A percentile compares a stretch with the other conserved stretches of the same genome.
These are phyloP conservation scores for Lentinula edodes DNA, from an alignment of 768 basidiomycete genomes.

Conservation along the genomic window DNA sequence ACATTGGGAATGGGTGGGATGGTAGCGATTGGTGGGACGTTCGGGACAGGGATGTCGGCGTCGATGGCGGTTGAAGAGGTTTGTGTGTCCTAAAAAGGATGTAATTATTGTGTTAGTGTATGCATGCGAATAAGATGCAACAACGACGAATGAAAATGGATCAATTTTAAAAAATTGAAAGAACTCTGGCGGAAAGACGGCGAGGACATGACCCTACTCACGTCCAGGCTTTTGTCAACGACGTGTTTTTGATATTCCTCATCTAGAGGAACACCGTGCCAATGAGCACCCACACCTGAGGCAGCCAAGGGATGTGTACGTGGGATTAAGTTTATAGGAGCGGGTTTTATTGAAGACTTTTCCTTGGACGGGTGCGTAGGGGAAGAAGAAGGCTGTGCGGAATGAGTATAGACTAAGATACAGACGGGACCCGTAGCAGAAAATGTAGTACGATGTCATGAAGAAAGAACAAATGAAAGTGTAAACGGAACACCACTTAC, in stretches of 20 bases:
- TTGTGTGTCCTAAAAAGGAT: neutral
- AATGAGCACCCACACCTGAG: neutral
- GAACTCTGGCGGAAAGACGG: neutral
- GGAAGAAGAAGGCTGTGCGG: neutral
- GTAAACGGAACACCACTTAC: neutral
- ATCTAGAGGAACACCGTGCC: conserved; percentile 3
- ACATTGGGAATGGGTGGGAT: neutral
- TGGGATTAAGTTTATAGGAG: neutral
- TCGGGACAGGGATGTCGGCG: conserved; percentile 25
- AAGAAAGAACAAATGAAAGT: neutral
- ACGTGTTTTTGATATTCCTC: neutral
- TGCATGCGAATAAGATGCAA: no score
- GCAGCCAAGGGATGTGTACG: conserved; percentile 5
- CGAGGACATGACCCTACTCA: neutral
- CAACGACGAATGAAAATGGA: no score
- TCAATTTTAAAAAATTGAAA: no score
- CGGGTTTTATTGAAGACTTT: neutral
- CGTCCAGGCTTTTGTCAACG: neutral
- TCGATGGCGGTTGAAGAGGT: conserved; percentile 21
- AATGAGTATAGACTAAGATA: neutral
- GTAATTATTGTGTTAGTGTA: no score
- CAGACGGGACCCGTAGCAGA: neutral
- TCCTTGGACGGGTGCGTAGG: neutral
- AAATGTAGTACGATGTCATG: no score
- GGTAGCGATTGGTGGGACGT: conserved; percentile 19